Evolutionary conservation across 106 monocot species (phyloP).

Genomic region (Xerophyta viscosa): DNA sequence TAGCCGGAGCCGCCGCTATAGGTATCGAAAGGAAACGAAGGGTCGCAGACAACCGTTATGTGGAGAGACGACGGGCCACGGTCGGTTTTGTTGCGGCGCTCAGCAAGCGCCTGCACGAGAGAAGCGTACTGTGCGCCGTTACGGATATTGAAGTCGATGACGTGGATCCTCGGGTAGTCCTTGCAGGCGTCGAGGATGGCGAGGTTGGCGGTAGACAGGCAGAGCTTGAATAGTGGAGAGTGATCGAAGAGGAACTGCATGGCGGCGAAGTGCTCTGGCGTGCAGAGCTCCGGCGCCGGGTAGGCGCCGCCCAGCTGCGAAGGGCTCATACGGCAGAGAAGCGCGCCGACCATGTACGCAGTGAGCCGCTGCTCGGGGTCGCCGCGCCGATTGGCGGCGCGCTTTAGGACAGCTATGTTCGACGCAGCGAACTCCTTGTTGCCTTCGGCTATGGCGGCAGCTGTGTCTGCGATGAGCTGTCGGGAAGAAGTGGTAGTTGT

Average conservation of each 20-base stretch:
- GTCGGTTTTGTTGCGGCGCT: background rate
- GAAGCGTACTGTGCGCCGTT: constrained; percentile 40
- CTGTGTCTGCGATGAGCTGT: constrained; percentile 61
- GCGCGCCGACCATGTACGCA: constrained; percentile 40
- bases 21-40: background rate
- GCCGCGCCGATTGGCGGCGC: constrained; percentile 36
- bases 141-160: constrained; percentile 75
- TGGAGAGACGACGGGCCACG: constrained; percentile 1
- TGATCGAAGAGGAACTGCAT: constrained; percentile 34
- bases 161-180: constrained; percentile 35
- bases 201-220: constrained; percentile 44
- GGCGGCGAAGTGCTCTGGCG: constrained; percentile 29
- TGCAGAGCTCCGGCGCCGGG: constrained; percentile 27
- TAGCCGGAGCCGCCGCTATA: background rate
- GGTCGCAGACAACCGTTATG: constrained; percentile 15
- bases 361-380: constrained; percentile 66
- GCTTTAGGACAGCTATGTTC: constrained; percentile 25
- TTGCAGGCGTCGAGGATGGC: constrained; percentile 52
- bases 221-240: constrained; percentile 57
- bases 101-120: constrained; percentile 13
- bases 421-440: constrained; percentile 29
- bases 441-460: constrained; percentile 52
- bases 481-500: constrained; percentile 1
- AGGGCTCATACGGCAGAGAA: constrained; percentile 22
- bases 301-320: background rate